phyloP scores from a whole-genome alignment of 2,329 filamentous ascomycete species.

The Alternaria burnsii region DNA sequence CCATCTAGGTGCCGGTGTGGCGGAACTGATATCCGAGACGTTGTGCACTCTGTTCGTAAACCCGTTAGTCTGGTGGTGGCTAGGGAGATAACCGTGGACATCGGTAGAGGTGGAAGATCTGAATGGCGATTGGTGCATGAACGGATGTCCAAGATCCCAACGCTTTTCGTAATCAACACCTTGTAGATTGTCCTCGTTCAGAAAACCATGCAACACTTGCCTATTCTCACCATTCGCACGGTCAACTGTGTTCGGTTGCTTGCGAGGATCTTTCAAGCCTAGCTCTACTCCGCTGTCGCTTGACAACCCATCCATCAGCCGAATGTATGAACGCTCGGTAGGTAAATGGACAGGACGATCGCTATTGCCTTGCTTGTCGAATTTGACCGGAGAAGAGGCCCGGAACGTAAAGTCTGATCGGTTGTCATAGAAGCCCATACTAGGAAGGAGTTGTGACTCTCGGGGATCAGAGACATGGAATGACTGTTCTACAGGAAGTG shows the following conservation, averaged over 20 bases:
- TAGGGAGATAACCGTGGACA: slow-evolving; percentile 9
- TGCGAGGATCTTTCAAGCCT: slow-evolving; percentile 40
- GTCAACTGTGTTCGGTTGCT: background rate
- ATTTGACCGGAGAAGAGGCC: slow-evolving; percentile 27
- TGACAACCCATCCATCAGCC: slow-evolving; percentile 42
- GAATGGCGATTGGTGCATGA: slow-evolving; percentile 28
- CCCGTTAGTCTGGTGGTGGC: slow-evolving; percentile 10
- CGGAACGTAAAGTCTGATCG: slow-evolving; percentile 30
- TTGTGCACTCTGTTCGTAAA: slow-evolving; percentile 16
- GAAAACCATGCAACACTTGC: slow-evolving; percentile 11
- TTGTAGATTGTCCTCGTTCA: background rate
- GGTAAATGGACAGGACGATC: slow-evolving; percentile 23
- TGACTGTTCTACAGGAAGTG: slow-evolving; percentile 26
- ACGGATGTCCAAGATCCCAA: slow-evolving; percentile 28
- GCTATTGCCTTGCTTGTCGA: background rate
- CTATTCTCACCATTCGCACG: background rate
- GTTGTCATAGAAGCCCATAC: slow-evolving; percentile 11
- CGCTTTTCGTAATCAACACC: slow-evolving; percentile 6
- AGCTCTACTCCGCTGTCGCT: slow-evolving; percentile 33
- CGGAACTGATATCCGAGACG: background rate
- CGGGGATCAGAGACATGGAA: slow-evolving; percentile 3
- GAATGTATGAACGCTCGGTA: slow-evolving; percentile 40
- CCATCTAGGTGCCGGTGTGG: slow-evolving; percentile 25
- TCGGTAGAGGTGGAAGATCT: slow-evolving; percentile 8
- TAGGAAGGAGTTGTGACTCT: slow-evolving; percentile 7